phyloP scores from a whole-genome alignment of 2,329 filamentous ascomycete species.

The Taxawa tesnikishii region DNA sequence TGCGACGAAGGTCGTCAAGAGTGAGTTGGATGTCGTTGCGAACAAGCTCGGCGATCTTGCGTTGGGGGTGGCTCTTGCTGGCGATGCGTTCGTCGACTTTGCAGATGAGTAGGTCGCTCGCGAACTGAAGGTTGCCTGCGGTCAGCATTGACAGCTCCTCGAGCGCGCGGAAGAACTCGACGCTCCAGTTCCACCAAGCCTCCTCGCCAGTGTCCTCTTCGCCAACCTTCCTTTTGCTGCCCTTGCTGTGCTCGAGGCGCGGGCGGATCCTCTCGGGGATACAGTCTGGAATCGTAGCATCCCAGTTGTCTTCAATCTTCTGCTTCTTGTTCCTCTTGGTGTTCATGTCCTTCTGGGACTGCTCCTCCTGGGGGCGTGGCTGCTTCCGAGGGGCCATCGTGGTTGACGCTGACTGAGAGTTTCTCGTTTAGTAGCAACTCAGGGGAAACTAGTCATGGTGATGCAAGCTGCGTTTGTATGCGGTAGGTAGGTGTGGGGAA shows the following conservation, averaged over 20 bases:
- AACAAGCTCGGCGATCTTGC: slow-evolving; percentile 8
- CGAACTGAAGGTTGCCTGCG: slow-evolving; percentile 6
- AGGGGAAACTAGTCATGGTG: no score
- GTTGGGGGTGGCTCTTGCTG: slow-evolving; percentile 8
- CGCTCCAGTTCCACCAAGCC: slow-evolving; percentile 10
- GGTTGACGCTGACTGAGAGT: slow-evolving; percentile 7
- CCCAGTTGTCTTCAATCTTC: slow-evolving; percentile 9
- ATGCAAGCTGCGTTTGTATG: not conserved
- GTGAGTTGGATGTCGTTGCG: slow-evolving; percentile 8
- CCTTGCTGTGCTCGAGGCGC: slow-evolving; percentile 9
- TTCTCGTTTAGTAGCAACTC: no score
- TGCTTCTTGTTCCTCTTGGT: slow-evolving; percentile 8
- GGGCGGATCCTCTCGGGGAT: slow-evolving; percentile 7
- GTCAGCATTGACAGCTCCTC: slow-evolving; percentile 10
- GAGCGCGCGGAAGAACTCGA: slow-evolving; percentile 8
- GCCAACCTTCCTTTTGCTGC: slow-evolving; percentile 8
- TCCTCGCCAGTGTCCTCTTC: slow-evolving; percentile 4
- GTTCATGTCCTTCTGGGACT: slow-evolving; percentile 7
- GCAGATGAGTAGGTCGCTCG: slow-evolving; percentile 5
- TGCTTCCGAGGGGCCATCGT: no score
- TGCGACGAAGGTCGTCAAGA: slow-evolving; percentile 3
- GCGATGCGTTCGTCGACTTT: slow-evolving; percentile 8
- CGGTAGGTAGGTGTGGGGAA: no score
- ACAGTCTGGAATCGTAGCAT: slow-evolving; percentile 3
- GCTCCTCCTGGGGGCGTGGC: slow-evolving; percentile 6